Evolutionary conservation across 805 yeast species (phyloP), one percentile per base, ranked within the genome.

Genomic region (Barnettozyma vustinii): DNA sequence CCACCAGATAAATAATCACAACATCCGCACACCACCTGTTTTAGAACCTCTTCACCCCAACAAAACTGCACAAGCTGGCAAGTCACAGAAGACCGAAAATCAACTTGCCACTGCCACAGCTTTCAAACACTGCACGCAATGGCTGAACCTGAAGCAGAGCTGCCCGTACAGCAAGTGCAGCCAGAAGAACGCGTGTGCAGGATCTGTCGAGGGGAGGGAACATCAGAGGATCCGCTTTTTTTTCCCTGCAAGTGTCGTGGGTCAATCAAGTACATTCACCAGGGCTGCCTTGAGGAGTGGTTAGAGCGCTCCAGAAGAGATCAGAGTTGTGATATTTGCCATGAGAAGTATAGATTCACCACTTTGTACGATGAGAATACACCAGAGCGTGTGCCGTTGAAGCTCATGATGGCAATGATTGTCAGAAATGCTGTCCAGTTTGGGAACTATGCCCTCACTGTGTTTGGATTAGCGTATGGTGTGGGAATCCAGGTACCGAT

Each of bases 241-340:
- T 91, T 87, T 65, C 99, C 99, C 3, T 94, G 99, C 68, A 83
- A 80, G 60, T 94, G 99, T 68, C 75, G 89, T 46, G 99, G 99
- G 1, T 85, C 96, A 13, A 95, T 94, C 64, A 85, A 84, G 63
- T 91, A 83, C 60, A 87, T 94, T 47, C 99, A 94, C 65, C 96
- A 92, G 65, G 95, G 85, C 48, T 94, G 99, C 65, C 68, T 92
- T 42, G 70, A 81, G 58, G 94, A 88, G 60, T 92, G 99, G 99
- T 76, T 94, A 37, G 73, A 75, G 45, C 90, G 56, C 47, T 57
- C 60, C 21, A 69, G 69, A 26, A 80, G 82, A 51, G 75, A 75
- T 32, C 73, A 83, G 12, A 73, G 77, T 36, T 94, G 98, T 74
- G 98, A 92, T 64, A 86, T 94, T 37, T 94, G 98, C 65, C 84